These are phyloP conservation scores for Leccinum longicurvipes DNA, from an alignment of 768 basidiomycete species.

Conservation along the genomic window DNA sequence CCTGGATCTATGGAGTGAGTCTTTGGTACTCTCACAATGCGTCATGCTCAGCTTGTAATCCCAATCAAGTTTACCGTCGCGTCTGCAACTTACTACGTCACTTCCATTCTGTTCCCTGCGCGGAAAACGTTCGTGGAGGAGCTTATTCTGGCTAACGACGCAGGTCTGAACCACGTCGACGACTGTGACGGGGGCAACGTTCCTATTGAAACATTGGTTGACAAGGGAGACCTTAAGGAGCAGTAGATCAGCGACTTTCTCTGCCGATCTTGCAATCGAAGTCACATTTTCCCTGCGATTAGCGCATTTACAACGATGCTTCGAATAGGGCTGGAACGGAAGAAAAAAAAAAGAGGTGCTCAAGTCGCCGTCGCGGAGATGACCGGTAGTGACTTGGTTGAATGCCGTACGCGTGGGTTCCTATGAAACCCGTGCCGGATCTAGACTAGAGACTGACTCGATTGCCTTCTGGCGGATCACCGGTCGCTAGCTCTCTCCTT, in stretches of 20 bases:
- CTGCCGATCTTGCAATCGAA: slow-evolving; percentile 7
- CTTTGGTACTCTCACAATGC: neutral
- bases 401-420: neutral
- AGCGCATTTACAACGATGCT: neutral
- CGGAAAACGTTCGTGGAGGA: slow-evolving; percentile 25
- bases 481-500: neutral
- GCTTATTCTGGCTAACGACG: slow-evolving; percentile 23
- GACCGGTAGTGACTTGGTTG: slow-evolving; percentile 2
- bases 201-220: neutral
- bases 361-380: slow-evolving; percentile 14
- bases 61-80: slow-evolving; percentile 21
- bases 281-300: neutral
- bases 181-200: neutral
- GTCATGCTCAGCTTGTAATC: neutral
- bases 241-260: slow-evolving; percentile 5
- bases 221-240: neutral
- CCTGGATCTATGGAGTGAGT: slow-evolving; percentile 74
- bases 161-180: neutral
- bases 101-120: slow-evolving; percentile 26
- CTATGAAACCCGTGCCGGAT: neutral
- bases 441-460: slow-evolving; percentile 2
- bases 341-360: neutral
- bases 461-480: slow-evolving; percentile 13
- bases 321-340: neutral
- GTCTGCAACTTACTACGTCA: slow-evolving; percentile 24